Evolutionary conservation across 176 grass and related monocot species (phyloP).

Genomic region (Oropetium thomaeum): DNA sequence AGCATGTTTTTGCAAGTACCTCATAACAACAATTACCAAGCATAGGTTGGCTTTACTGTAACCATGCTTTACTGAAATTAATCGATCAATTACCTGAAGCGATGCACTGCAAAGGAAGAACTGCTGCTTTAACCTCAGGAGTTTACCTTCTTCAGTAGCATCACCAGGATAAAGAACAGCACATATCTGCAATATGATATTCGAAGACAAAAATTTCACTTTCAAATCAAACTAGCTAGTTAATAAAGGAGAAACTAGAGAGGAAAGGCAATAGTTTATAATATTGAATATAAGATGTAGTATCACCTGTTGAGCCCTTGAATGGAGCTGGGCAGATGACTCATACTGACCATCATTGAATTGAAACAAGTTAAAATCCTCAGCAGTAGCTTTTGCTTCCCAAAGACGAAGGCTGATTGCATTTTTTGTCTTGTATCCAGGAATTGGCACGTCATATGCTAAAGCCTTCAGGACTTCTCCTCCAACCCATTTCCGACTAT

Average conservation of each 20-base stretch:
- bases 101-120: slow-evolving; percentile 99
- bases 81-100: slow-evolving; percentile 67
- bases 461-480: slow-evolving; percentile 86
- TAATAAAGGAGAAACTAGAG: neutral
- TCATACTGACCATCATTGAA: slow-evolving; percentile 96
- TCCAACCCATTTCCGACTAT: slow-evolving; percentile 79
- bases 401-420: slow-evolving; percentile 93
- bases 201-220: slow-evolving; percentile 14
- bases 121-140: slow-evolving; percentile 89
- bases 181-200: slow-evolving; percentile 70
- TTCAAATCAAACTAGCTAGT: neutral
- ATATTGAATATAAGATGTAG: slow-evolving; percentile 18
- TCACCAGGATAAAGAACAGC: slow-evolving; percentile 93
- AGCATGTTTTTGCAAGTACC: neutral
- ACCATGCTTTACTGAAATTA: slow-evolving; percentile 12
- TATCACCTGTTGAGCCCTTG: slow-evolving; percentile 84
- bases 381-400: slow-evolving; percentile 78
- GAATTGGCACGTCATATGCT: slow-evolving; percentile 96
- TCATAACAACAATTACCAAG: neutral
- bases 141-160: slow-evolving; percentile 92
- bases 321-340: slow-evolving; percentile 78
- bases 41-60: slow-evolving; percentile 9
- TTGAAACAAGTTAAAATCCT: slow-evolving; percentile 92
- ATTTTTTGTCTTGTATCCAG: slow-evolving; percentile 98
- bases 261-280: neutral